These are phyloP conservation scores for Hypoxylon fuscum DNA, from an alignment of 495 filamentous ascomycete species.

Conservation along the genomic window DNA sequence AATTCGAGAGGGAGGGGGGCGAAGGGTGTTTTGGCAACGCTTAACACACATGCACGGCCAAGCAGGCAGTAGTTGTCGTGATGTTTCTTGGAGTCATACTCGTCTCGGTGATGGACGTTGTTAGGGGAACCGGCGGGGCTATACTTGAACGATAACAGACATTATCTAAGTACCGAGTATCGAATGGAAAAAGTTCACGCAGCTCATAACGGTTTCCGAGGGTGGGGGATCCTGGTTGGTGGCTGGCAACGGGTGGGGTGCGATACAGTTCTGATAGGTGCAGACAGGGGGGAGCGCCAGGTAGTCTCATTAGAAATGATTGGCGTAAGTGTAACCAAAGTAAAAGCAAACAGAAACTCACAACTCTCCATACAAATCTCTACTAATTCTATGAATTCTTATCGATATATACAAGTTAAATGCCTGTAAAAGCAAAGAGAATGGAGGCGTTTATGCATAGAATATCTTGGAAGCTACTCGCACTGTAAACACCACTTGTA, in stretches of 20 bases:
- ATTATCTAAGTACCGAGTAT: conserved; percentile 40
- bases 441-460: conserved; percentile 2
- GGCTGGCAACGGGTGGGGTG: conserved; percentile 23
- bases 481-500: conserved; percentile 4
- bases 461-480: conserved; percentile 3
- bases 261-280: conserved; percentile 1
- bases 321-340: conserved; percentile 15
- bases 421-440: not conserved
- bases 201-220: not conserved
- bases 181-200: conserved; percentile 11
- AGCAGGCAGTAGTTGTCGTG: conserved; percentile 18
- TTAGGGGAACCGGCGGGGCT: conserved; percentile 1
- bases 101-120: conserved; percentile 14
- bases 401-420: no score
- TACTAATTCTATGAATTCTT: conserved; percentile 16
- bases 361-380: conserved; percentile 25
- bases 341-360: conserved; percentile 38
- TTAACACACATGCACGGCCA: no score
- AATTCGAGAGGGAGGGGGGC: not conserved
- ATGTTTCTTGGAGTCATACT: conserved; percentile 21
- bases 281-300: not conserved
- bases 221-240: conserved; percentile 5
- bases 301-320: conserved; percentile 25
- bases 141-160: conserved; percentile 19
- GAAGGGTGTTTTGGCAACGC: not conserved